Evolutionary conservation across 495 filamentous ascomycete genomes (phyloP).

Genomic region (Aspergillus egyptiacus): DNA sequence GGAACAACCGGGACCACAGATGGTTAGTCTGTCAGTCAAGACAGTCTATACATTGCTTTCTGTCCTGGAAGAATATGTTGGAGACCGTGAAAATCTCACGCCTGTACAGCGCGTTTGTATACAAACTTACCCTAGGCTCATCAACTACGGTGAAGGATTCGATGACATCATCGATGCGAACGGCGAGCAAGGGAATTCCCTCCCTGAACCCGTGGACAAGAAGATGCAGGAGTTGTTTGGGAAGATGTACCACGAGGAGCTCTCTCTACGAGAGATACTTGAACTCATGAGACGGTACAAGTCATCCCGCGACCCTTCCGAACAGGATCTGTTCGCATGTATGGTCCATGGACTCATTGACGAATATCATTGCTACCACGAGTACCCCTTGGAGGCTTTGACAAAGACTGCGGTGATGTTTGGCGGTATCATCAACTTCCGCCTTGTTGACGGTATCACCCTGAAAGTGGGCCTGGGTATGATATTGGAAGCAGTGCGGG

Average conservation of each 20-base stretch:
- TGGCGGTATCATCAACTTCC: constrained; percentile 90
- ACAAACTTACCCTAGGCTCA: constrained; percentile 87
- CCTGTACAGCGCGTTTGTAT: constrained; percentile 79
- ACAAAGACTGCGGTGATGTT: constrained; percentile 95
- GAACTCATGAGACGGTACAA: constrained; percentile 78
- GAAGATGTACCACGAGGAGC: constrained; percentile 87
- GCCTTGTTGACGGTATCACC: constrained; percentile 80
- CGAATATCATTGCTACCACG: constrained; percentile 89
- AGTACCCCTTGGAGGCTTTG: constrained; percentile 89
- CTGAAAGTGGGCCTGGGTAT: constrained; percentile 88
- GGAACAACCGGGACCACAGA: constrained; percentile 54
- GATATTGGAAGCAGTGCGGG: constrained; percentile 89
- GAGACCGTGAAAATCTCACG: constrained; percentile 51
- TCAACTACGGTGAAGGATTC: constrained; percentile 89
- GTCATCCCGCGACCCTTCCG: constrained; percentile 68
- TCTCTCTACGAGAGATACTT: constrained; percentile 74
- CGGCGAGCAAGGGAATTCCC: constrained; percentile 66
- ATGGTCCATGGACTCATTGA: constrained; percentile 99
- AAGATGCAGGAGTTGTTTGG: constrained; percentile 97
- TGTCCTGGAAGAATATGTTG: constrained; percentile 63
- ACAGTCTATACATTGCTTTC: constrained; percentile 78
- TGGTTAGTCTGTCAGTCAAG: constrained; percentile 70
- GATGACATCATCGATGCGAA: constrained; percentile 87
- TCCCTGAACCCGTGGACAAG: constrained; percentile 71
- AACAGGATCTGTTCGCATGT: constrained; percentile 93